Percentiles rank a stretch among this genome's conserved stretches.
Conservation (phyloP, 2,329 filamentous ascomycete species). For the Fusarium newnesense region DNA sequence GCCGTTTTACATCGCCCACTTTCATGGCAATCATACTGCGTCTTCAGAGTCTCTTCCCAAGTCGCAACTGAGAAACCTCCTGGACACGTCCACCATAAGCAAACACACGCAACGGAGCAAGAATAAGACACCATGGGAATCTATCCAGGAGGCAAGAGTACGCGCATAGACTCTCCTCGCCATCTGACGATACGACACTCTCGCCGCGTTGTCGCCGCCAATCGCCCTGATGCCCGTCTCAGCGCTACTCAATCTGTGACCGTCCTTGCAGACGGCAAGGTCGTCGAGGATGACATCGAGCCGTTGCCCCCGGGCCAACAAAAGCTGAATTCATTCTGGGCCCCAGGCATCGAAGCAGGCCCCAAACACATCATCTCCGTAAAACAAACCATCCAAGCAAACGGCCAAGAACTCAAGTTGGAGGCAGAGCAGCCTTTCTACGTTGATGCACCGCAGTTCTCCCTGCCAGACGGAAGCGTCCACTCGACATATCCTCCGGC, state of each 20-base stretch:
- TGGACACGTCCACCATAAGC: fast-evolving
- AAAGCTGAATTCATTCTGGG: slow-evolving; percentile 35
- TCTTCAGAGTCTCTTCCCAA: fast-evolving
- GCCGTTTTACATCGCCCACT: neutral
- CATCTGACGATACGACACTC: slow-evolving; percentile 19
- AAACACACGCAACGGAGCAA: neutral
- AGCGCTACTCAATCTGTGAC: neutral
- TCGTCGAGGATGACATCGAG: neutral
- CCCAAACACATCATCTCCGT: slow-evolving; percentile 14
- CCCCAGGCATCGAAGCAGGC: slow-evolving; percentile 27
- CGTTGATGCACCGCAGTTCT: slow-evolving; percentile 52
- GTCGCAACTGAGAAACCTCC: neutral
- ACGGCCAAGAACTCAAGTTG: neutral
- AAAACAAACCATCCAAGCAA: neutral
- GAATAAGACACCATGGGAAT: slow-evolving; percentile 9
- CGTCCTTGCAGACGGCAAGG: neutral
- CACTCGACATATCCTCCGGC: slow-evolving; percentile 53
- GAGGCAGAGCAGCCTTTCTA: slow-evolving; percentile 43
- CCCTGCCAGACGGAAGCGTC: slow-evolving; percentile 46
- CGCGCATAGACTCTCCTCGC: slow-evolving; percentile 16
- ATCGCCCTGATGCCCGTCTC: neutral
- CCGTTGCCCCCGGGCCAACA: slow-evolving; percentile 21
- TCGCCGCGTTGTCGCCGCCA: neutral
- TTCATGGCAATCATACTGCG: neutral
- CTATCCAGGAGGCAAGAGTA: slow-evolving; percentile 28